These are phyloP conservation scores for Penicillium sp. DNA, from an alignment of 2,329 filamentous ascomycete species.

Conservation along the genomic window DNA sequence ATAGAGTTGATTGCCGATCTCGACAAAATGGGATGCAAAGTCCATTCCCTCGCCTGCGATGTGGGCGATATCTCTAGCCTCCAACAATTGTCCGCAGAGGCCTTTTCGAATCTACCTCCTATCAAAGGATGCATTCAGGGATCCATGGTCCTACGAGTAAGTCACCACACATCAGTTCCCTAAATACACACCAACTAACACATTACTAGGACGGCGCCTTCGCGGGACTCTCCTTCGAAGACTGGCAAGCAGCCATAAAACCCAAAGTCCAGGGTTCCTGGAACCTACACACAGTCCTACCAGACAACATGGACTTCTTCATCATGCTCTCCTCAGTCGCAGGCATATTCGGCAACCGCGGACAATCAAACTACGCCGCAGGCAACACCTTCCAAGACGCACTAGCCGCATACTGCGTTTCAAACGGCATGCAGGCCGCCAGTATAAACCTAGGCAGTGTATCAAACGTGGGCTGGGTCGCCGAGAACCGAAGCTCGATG, in stretches of 20 bases:
- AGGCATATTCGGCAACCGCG: conserved; percentile 47
- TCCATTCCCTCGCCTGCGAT: conserved; percentile 20
- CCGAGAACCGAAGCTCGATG: conserved; percentile 26
- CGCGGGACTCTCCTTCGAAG: conserved; percentile 36
- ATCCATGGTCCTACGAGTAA: conserved; percentile 25
- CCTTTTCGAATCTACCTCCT: conserved; percentile 12
- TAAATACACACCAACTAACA: not conserved
- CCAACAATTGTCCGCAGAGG: conserved; percentile 3
- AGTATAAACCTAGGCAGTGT: conserved; percentile 35
- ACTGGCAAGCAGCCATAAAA: conserved; percentile 39
- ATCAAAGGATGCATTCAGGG: conserved; percentile 29
- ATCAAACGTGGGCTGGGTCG: conserved; percentile 36
- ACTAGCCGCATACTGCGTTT: conserved; percentile 31
- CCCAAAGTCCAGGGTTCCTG: conserved; percentile 45
- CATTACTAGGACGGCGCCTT: conserved; percentile 18
- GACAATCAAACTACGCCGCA: conserved; percentile 48
- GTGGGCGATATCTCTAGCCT: conserved; percentile 13
- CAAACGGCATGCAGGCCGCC: conserved; percentile 19
- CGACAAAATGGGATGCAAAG: conserved; percentile 12
- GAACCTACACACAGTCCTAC: conserved; percentile 36
- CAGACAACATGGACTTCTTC: conserved; percentile 43
- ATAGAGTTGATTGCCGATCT: conserved; percentile 16
- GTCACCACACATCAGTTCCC: not conserved
- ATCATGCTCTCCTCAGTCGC: conserved; percentile 45
- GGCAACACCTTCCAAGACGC: conserved; percentile 43